Evolutionary conservation across 305 asterid species (phyloP), one percentile per base, ranked within the genome.

Genomic region (Fraxinus greggii): DNA sequence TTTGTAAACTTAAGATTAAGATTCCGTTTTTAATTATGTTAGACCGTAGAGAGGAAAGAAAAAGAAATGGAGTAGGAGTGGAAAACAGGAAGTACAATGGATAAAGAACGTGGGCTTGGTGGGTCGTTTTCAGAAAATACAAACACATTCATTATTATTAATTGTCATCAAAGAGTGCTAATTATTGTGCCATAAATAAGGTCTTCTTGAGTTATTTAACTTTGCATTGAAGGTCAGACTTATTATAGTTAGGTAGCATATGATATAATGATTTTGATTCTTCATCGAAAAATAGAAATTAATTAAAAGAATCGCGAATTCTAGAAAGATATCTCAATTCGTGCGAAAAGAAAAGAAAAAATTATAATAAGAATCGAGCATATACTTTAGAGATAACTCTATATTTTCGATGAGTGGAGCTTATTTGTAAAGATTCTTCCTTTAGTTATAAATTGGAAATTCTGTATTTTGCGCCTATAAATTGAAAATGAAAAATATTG

Each of bases 71-170:
- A 19, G 26, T n/a, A 40, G 8, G 9, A 69, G 65, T 6, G 65
- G 26, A 3, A 19, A 56, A n/a, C 26, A n/a, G 9, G 19, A n/a
- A 7, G 72, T 29, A 26, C 26, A 76, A 40, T n/a, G 56, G 82
- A 83, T 80, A 72, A 80, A 82, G 79, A 75, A 79, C 61, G 84
- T 83, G 83, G 87, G 76, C 7, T 86, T 80, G 87, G 74, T 56
- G 32, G 82, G 85, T 79, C 87, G 35, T 78, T 80, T 81, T 78
- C 88, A 80, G 76, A 76, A 75, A 83, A 54, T 79, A 75, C 51
- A 12, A 35, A 75, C 17, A 7, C 7, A 63, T 63, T 63, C 10
- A 10, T 40, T 40, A 40, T 40, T 7, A 40, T 40, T 40, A 8
- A 8, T 63, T 0, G 13, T 23, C 28, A 63, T 63, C 12, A 56